These are phyloP conservation scores for Piloderma croceum DNA, from an alignment of 768 basidiomycete genomes.

Conservation along the genomic window DNA sequence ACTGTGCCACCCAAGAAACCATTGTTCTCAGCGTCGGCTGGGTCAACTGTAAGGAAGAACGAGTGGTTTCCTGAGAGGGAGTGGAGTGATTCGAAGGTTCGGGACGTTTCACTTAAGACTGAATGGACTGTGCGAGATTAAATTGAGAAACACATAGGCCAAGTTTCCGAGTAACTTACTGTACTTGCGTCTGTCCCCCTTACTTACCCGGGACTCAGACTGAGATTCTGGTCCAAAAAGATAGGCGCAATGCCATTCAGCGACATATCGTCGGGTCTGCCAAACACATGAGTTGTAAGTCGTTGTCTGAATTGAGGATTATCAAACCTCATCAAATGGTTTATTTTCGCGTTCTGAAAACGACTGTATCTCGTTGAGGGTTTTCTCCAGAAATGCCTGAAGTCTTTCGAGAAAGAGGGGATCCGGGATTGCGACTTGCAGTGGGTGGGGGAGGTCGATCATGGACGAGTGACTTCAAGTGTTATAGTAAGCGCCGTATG, in stretches of 20 bases:
- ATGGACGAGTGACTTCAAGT: too few species aligned
- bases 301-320: conserved; percentile 1
- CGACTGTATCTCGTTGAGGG: conserved; percentile 47
- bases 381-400: conserved; percentile 58
- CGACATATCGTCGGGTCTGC: conserved; percentile 47
- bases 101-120: conserved; percentile 45
- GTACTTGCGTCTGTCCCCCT: conserved; percentile 3
- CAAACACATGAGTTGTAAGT: conserved; percentile 17
- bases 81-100: conserved; percentile 48
- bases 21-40: conserved; percentile 37
- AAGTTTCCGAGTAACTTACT: conserved; percentile 8
- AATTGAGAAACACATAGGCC: neutral
- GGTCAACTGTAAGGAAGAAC: conserved; percentile 57
- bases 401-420: conserved; percentile 59
- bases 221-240: conserved; percentile 36
- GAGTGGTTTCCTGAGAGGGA: conserved; percentile 50
- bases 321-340: conserved; percentile 54
- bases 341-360: conserved; percentile 57
- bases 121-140: conserved; percentile 34
- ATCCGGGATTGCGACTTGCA: conserved; percentile 33
- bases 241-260: conserved; percentile 59
- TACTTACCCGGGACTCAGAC: conserved; percentile 9
- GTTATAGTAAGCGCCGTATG: too few species aligned
- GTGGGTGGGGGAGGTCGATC: too few species aligned
- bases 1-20: conserved; percentile 63